Conservation (phyloP, 1,284 basidiomycete genomes). For the Hymenochaete sp. region DNA sequence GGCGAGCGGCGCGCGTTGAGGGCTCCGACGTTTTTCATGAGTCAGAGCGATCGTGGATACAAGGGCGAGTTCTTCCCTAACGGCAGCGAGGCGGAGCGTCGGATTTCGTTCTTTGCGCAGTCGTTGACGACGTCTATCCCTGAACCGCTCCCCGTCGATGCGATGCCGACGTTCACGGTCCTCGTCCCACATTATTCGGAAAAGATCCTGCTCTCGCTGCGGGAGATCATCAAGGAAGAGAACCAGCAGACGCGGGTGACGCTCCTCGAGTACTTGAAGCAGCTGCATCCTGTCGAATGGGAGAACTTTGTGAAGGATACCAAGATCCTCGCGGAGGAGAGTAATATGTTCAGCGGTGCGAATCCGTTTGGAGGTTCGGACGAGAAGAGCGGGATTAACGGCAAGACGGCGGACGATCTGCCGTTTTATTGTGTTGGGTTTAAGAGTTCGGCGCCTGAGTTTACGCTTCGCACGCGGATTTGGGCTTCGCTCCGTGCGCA, state of each 20-base stretch:
- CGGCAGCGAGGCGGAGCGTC: constrained; percentile 86
- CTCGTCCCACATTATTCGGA: constrained; percentile 94
- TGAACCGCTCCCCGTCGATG: constrained; percentile 84
- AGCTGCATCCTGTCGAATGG: constrained; percentile 97
- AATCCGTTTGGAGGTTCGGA: constrained; percentile 70
- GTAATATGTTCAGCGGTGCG: constrained; percentile 74
- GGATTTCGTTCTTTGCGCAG: constrained; percentile 95
- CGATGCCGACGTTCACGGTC: constrained; percentile 97
- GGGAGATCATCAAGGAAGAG: constrained; percentile 95
- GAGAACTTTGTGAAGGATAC: constrained; percentile 99
- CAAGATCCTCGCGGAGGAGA: constrained; percentile 97
- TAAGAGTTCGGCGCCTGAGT: constrained; percentile 97
- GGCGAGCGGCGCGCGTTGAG: constrained; percentile 82
- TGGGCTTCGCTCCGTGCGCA: constrained; percentile 98
- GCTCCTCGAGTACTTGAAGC: constrained; percentile 93
- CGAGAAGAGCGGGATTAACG: constrained; percentile 68
- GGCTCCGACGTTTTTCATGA: constrained; percentile 92
- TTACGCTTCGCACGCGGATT: constrained; percentile 96
- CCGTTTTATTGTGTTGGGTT: constrained; percentile 99
- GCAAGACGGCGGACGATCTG: constrained; percentile 85
- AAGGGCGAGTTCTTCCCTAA: constrained; percentile 90
- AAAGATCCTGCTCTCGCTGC: constrained; percentile 88
- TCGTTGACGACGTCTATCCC: constrained; percentile 87
- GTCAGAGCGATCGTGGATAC: constrained; percentile 75
- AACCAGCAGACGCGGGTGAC: constrained; percentile 94